Conservation (phyloP, 345 rosid genomes). For the Sapria himalayana region DNA sequence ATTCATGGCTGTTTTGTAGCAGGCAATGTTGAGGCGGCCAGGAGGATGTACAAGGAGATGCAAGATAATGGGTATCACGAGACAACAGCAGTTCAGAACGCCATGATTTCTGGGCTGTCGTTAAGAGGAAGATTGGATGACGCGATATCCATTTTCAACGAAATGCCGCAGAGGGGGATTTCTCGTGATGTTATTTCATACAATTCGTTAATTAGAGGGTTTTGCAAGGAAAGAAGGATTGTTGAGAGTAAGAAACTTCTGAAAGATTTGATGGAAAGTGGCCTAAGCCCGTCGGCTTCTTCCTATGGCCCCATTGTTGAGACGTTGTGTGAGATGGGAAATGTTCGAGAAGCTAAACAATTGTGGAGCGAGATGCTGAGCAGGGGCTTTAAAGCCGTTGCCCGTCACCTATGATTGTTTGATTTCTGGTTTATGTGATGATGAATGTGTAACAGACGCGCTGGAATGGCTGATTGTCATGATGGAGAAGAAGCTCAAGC, state of each 20-base stretch:
- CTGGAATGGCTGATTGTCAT: slow-evolving; percentile 14
- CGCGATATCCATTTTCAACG: slow-evolving; percentile 29
- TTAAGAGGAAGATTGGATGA: slow-evolving; percentile 15
- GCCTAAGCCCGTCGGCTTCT: slow-evolving; percentile 14
- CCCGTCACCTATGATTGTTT: slow-evolving; percentile 8
- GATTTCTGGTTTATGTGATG: slow-evolving; percentile 11
- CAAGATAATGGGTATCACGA: slow-evolving; percentile 20
- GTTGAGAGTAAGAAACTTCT: slow-evolving; percentile 13
- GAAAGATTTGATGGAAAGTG: slow-evolving; percentile 16
- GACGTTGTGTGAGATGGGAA: slow-evolving; percentile 14
- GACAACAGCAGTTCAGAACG: slow-evolving; percentile 26
- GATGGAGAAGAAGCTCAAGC: slow-evolving; percentile 14
- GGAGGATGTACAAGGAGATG: slow-evolving; percentile 19
- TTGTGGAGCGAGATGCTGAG: slow-evolving; percentile 16
- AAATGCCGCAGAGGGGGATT: slow-evolving; percentile 35
- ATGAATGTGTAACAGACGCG: slow-evolving; percentile 13
- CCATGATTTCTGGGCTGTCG: slow-evolving; percentile 29
- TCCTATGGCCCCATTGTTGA: slow-evolving; percentile 14
- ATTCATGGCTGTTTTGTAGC: slow-evolving; percentile 17
- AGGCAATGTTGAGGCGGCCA: slow-evolving; percentile 16
- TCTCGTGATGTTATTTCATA: slow-evolving; percentile 22
- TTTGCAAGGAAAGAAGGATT: slow-evolving; percentile 23
- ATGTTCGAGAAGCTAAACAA: slow-evolving; percentile 13
- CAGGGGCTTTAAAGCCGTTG: slow-evolving; percentile 14
- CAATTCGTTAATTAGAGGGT: slow-evolving; percentile 24